Evolutionary conservation across 129 eudicot genomes (phyloP).

Genomic region (Pulicaria dysenterica): DNA sequence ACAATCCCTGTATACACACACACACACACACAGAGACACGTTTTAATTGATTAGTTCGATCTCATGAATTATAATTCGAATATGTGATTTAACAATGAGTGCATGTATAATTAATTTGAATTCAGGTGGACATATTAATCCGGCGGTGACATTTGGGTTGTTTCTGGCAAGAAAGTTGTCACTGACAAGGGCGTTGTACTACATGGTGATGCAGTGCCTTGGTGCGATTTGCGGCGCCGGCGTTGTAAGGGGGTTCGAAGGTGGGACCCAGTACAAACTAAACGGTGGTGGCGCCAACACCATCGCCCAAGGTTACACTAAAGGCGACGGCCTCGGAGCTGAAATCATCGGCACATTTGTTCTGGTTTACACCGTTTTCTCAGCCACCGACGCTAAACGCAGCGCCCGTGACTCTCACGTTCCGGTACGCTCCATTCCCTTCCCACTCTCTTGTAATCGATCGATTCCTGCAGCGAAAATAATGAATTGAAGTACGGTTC

Average conservation of each 20-base stretch:
- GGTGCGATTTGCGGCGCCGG: slow-evolving; percentile 89
- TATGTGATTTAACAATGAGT: not conserved
- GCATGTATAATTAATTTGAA: no score
- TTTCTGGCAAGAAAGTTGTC: slow-evolving; percentile 78
- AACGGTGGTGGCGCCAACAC: slow-evolving; percentile 75
- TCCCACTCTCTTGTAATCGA: not conserved
- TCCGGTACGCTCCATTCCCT: slow-evolving; percentile 19
- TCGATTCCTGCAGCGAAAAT: not conserved
- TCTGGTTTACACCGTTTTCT: slow-evolving; percentile 76
- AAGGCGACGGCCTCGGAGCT: slow-evolving; percentile 77
- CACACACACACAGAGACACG: no score
- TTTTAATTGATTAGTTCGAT: no score
- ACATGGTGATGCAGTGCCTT: slow-evolving; percentile 86
- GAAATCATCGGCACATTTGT: slow-evolving; percentile 81
- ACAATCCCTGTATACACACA: no score
- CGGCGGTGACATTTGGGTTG: slow-evolving; percentile 72
- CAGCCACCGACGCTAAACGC: slow-evolving; percentile 44
- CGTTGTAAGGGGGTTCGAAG: slow-evolving; percentile 66
- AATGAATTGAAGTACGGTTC: not conserved
- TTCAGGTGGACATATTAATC: slow-evolving; percentile 78
- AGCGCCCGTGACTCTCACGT: slow-evolving; percentile 47
- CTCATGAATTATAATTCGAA: not conserved
- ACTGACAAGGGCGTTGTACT: slow-evolving; percentile 73
- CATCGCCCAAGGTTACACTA: slow-evolving; percentile 70
- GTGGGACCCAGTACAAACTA: slow-evolving; percentile 38